Base-by-base conservation (phyloP, 2,329 filamentous ascomycete species). In the Epicoccum nigrum region DNA sequence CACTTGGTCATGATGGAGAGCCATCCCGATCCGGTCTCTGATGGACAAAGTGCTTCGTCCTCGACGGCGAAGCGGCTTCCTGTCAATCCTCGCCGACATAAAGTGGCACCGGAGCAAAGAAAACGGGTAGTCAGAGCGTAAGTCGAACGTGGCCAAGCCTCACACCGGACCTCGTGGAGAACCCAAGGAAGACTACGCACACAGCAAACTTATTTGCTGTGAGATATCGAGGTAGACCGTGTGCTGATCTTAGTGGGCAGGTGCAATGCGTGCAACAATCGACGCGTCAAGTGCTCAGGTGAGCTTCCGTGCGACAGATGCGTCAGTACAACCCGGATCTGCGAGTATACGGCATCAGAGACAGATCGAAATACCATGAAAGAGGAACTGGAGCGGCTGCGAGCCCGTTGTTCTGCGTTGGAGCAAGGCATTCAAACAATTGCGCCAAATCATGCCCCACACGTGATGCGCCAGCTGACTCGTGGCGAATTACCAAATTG, bases 211-310 rank as follows among this genome's bases (percentile, higher is more conserved):
- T 33, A 12, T 12, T 40, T 6, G 2, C 19, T 16, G 12, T 11
- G 13, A n/a, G n/a, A n/a, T 20, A 4, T 20, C 13, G 7, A 27
- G 20, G 44, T 23, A 32, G n/a, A 25, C 4, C 7, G 3, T 33
- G 20, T n/a, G 42, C 48, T 51, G 41, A 51, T 31, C 12, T 23
- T 5, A 7, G 8, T 23, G 16, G n/a, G 4, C 23, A 68, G 65
- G 45, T 68, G 65, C 47, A 65, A 68, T 40, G 56, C 55, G 27
- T 68, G 65, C 32, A 67, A 68, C 37, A 51, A 63, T 20, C 58
- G 61, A 16, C 65, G 65, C 28, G 55, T 64, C 11, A 60, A 55
- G 31, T 68, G 65, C 45, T 60, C 63, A 15, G 65, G 65, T 17
- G 58, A 56, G n/a, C 58, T 63, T 49, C 65, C 65, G 6, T 68